These are phyloP conservation scores for Dimargaris xerosporica DNA, from an alignment of 192 early-diverging fungal species.

Conservation along the genomic window DNA sequence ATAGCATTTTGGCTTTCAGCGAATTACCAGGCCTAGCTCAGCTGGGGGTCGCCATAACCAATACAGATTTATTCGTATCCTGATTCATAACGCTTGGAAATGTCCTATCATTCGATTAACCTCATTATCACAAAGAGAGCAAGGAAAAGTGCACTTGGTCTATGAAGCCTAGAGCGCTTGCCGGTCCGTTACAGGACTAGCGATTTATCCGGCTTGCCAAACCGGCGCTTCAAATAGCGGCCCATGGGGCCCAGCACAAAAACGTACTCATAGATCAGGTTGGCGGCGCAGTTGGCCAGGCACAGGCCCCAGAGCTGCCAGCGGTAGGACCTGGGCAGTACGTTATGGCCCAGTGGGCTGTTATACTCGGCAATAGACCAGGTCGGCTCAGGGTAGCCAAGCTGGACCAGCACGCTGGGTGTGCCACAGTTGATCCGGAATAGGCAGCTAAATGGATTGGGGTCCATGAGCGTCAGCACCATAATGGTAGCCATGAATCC, in stretches of 20 bases:
- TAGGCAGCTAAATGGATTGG: slow-evolving; percentile 43
- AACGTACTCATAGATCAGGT: slow-evolving; percentile 27
- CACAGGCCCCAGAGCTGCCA: slow-evolving; percentile 34
- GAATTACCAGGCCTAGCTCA: no score
- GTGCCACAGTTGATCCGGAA: slow-evolving; percentile 56
- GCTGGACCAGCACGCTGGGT: slow-evolving; percentile 17
- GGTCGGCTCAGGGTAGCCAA: slow-evolving; percentile 23
- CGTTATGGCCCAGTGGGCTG: slow-evolving; percentile 33
- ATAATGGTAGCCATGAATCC: slow-evolving; percentile 32
- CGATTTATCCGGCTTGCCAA: not conserved
- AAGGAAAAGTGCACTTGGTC: no score
- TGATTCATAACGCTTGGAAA: no score
- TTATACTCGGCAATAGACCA: slow-evolving; percentile 29
- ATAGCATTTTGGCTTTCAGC: no score
- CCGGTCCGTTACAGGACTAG: not conserved
- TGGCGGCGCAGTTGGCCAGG: slow-evolving; percentile 23
- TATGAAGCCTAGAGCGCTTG: no score
- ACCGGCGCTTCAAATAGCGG: slow-evolving; percentile 8
- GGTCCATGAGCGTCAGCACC: slow-evolving; percentile 35
- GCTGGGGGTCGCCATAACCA: no score
- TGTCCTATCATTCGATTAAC: no score
- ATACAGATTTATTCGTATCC: no score
- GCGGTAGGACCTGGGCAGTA: slow-evolving; percentile 33
- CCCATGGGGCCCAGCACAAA: slow-evolving; percentile 34
- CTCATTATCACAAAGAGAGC: no score